Evolutionary conservation across 2,329 filamentous ascomycete genomes (phyloP).

Genomic region (Lachnum nothofagi): DNA sequence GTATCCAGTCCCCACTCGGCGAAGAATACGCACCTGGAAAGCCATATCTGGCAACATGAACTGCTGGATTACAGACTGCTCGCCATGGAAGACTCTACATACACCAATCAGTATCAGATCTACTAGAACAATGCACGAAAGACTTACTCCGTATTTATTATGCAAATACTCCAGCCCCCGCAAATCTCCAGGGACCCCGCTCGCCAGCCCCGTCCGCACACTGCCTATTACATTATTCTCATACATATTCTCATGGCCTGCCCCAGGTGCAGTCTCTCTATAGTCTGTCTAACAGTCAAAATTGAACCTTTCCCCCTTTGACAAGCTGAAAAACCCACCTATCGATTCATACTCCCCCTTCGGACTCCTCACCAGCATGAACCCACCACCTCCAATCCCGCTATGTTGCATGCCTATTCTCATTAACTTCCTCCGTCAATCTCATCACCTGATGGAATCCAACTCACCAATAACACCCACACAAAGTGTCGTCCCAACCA

Average conservation of each 20-base stretch:
- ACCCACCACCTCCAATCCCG: conserved; percentile 86
- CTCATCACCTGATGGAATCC: background rate
- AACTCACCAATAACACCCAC: conserved; percentile 61
- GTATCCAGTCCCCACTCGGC: background rate
- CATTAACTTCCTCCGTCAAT: conserved; percentile 8
- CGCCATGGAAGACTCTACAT: conserved; percentile 60
- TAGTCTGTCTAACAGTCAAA: conserved; percentile 54
- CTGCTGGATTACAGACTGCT: conserved; percentile 66
- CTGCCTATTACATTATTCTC: conserved; percentile 62
- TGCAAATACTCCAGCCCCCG: conserved; percentile 77
- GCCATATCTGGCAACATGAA: conserved; percentile 66
- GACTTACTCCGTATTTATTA: conserved; percentile 56
- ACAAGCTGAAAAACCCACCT: conserved; percentile 16
- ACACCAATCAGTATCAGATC: background rate
- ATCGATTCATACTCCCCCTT: conserved; percentile 78
- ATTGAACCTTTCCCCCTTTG: too few relatives aligned
- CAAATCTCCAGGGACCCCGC: conserved; percentile 68
- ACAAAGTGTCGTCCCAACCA: conserved; percentile 70
- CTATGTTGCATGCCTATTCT: conserved; percentile 64
- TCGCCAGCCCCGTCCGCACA: conserved; percentile 66
- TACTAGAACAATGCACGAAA: background rate
- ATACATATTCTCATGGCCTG: conserved; percentile 82
- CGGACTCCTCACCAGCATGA: conserved; percentile 71
- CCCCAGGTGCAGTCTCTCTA: conserved; percentile 78
- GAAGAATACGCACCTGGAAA: conserved; percentile 43